Evolutionary conservation across 1,139 yeast species (phyloP).

Genomic region (Sugiyamaella novakii): DNA sequence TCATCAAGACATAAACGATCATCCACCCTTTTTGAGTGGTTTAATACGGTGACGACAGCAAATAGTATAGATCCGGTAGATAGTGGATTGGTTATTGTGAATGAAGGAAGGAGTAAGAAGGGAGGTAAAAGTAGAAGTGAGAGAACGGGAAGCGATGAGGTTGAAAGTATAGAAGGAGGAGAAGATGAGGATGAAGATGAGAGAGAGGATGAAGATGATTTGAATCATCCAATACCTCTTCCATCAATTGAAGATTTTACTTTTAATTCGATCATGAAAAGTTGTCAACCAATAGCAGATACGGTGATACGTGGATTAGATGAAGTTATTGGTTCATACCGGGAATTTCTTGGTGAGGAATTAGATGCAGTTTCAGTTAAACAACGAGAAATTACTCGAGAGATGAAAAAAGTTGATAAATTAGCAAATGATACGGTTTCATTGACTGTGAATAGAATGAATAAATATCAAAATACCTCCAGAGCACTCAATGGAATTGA

Average conservation of each 20-base stretch:
- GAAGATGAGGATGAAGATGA: neutral
- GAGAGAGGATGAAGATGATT: constrained; percentile 1
- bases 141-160: neutral
- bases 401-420: constrained; percentile 14
- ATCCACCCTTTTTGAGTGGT: constrained; percentile 8
- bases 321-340: constrained; percentile 9
- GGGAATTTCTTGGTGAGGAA: constrained; percentile 10
- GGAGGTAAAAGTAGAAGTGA: neutral
- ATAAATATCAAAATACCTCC: neutral
- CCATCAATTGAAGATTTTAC: constrained; percentile 15
- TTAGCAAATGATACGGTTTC: constrained; percentile 7
- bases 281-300: constrained; percentile 11
- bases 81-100: neutral
- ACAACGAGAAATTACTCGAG: constrained; percentile 11
- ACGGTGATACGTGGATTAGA: constrained; percentile 4
- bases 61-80: neutral
- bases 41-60: neutral
- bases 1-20: constrained; percentile 7
- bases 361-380: constrained; percentile 3
- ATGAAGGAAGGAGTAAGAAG: neutral
- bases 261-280: constrained; percentile 12
- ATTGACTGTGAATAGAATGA: constrained; percentile 1
- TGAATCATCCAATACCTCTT: constrained; percentile 1
- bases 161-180: neutral
- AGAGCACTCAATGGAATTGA: constrained; percentile 11